Base-by-base conservation (phyloP, 2,329 filamentous ascomycete genomes). In the Dactylellina leptospora region DNA sequence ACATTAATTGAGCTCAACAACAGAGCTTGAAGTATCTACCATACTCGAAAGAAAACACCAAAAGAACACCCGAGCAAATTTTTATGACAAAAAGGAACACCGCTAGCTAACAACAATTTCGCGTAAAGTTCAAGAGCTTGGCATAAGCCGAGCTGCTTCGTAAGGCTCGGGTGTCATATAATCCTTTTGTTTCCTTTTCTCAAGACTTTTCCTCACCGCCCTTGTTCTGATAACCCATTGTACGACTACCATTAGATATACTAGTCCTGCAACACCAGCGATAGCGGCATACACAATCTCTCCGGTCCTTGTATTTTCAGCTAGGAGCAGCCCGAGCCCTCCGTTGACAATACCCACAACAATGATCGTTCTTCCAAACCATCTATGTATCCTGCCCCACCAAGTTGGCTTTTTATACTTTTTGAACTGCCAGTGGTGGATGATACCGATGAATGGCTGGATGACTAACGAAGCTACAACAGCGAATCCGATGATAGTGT, bases 301-400 rank as follows among this genome's bases (percentile, higher is more conserved):
- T 47, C 83, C 82, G 4, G 77, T 76, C 2, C 73, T 78, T 0
- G 79, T 74, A 0, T 82, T 81, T 10, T 75, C 73, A 0, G 84
- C 81, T 11, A 87, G 80, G 74, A 83, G 71, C 23, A 90, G 79
- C 3, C 87, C 87, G 2, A 89, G 77, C 0, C 87, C 87, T 64
- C 87, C 87, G 76, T 89, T 89, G 75, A 89, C 77, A 47, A 88
- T 81, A 20, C 85, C 87, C 1, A 88, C 76, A 13, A 85, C 55
- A 73, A 90, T 84, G 44, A 89, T 78, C 1, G 80, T 75, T 13
- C 87, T 83, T 13, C 87, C 87, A 76, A 83, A 87, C 85, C 86
- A 89, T 74, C 88, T 84, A 77, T 90, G 87, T 0, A 81, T 76
- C 73, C 87, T 79, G 74, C 85, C 86, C 74, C 87, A 77, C 38